Percentiles rank a stretch among this genome's conserved stretches.
These are phyloP conservation scores for Coemansia sp. DNA, from an alignment of 192 early-diverging fungal genomes.

Conservation along the genomic window DNA sequence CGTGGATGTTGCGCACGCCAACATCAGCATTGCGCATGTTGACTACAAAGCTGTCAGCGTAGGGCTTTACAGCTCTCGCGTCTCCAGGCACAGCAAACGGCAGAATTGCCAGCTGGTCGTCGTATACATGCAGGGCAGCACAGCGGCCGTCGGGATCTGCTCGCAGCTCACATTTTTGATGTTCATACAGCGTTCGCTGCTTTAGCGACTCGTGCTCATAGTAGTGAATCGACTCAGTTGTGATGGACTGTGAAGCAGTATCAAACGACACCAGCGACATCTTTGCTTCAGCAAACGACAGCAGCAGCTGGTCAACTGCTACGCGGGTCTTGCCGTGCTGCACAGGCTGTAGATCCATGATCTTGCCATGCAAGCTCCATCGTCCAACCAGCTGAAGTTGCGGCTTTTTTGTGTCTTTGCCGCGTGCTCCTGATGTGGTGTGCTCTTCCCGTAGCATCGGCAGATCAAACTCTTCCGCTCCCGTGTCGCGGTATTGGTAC, in stretches of 20 bases:
- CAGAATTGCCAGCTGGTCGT: conserved; percentile 83
- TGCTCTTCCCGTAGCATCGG: conserved; percentile 38
- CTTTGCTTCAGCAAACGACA: conserved; percentile 58
- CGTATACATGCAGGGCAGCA: conserved; percentile 83
- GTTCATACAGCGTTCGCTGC: conserved; percentile 56
- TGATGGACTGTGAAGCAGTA: conserved; percentile 64
- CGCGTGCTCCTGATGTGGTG: background rate
- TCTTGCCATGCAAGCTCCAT: conserved; percentile 46
- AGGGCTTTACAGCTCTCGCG: conserved; percentile 48
- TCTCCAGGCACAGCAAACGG: conserved; percentile 78
- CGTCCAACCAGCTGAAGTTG: conserved; percentile 40
- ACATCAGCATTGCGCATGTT: conserved; percentile 58
- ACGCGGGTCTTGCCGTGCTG: conserved; percentile 15
- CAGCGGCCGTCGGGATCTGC: conserved; percentile 88
- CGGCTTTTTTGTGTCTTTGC: conserved; percentile 26
- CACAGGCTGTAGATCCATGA: conserved; percentile 40
- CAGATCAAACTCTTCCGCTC: conserved; percentile 35
- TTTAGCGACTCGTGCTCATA: conserved; percentile 92
- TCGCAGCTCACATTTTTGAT: conserved; percentile 45
- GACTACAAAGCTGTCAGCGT: conserved; percentile 71
- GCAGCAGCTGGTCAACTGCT: conserved; percentile 35
- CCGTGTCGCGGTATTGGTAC: conserved; percentile 24
- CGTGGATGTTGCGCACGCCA: conserved; percentile 74
- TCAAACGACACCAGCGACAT: conserved; percentile 91
- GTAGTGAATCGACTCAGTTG: conserved; percentile 94